These are phyloP conservation scores for Thymus quinquecostatus DNA, from an alignment of 257 asterid genomes.

Conservation along the genomic window DNA sequence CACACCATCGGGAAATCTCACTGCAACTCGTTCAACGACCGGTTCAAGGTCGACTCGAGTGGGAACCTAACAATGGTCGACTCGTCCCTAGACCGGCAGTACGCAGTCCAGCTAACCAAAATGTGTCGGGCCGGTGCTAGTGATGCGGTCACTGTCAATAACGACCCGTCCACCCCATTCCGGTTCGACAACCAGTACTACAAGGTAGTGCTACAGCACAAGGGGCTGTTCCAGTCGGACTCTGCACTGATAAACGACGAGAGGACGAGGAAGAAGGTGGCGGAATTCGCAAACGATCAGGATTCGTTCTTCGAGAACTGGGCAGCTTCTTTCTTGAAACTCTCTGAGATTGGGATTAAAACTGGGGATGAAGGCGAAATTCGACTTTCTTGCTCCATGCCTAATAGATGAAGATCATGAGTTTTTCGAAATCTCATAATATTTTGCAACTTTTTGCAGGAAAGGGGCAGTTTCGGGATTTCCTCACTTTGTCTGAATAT, in stretches of 20 bases:
- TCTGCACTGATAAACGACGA: conserved; percentile 54
- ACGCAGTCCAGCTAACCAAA: conserved; percentile 55
- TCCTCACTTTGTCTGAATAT: no score
- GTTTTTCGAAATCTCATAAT: no score
- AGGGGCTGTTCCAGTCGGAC: conserved; percentile 77
- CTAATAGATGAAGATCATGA: conserved; percentile 37
- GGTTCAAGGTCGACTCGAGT: conserved; percentile 53
- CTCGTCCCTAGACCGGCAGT: conserved; percentile 52
- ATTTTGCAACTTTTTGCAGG: no score
- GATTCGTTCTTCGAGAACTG: conserved; percentile 57
- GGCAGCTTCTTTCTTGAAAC: conserved; percentile 58
- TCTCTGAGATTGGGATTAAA: conserved; percentile 59
- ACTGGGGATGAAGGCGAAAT: conserved; percentile 54
- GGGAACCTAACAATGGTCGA: conserved; percentile 63
- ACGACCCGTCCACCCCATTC: conserved; percentile 65
- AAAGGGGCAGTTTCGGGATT: no score
- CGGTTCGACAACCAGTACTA: conserved; percentile 67
- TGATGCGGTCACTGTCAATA: conserved; percentile 46
- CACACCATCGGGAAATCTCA: conserved; percentile 84
- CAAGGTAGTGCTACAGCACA: conserved; percentile 51
- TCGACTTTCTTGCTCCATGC: conserved; percentile 50
- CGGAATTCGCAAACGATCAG: conserved; percentile 52
- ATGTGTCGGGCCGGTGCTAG: conserved; percentile 45
- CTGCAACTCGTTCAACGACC: conserved; percentile 70
- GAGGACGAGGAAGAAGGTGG: conserved; percentile 48